phyloP scores from a whole-genome alignment of 352 stramenopile species.

The Pythium scleroteichum region DNA sequence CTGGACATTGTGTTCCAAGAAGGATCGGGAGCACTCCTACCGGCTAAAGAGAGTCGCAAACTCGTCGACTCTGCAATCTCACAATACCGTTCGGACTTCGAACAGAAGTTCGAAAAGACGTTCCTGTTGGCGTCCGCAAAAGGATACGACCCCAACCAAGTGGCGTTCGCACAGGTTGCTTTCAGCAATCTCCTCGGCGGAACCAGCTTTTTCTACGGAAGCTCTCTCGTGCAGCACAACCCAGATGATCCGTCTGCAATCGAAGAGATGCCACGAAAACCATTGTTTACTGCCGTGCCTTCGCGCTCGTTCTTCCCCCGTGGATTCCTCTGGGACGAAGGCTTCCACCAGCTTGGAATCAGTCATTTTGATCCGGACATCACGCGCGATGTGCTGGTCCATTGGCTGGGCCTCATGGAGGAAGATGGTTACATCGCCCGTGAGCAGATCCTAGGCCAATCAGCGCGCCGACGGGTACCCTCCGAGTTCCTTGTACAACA shows the following conservation, averaged over 20 bases:
- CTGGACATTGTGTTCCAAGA: slow-evolving; percentile 75
- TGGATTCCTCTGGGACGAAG: slow-evolving; percentile 95
- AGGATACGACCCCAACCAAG: slow-evolving; percentile 52
- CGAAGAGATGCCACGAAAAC: slow-evolving; percentile 40
- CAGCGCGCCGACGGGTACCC: slow-evolving; percentile 76
- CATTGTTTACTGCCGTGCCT: slow-evolving; percentile 89
- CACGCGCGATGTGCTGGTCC: slow-evolving; percentile 75
- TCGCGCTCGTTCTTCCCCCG: slow-evolving; percentile 93
- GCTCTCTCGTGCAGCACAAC: slow-evolving; percentile 69
- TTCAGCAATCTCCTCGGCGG: slow-evolving; percentile 91
- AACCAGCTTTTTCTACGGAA: slow-evolving; percentile 91
- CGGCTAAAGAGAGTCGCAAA: slow-evolving; percentile 2
- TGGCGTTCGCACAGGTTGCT: slow-evolving; percentile 77
- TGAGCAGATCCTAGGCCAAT: slow-evolving; percentile 87
- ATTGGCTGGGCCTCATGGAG: slow-evolving; percentile 90
- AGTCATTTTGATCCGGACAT: slow-evolving; percentile 71
- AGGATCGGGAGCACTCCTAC: slow-evolving; percentile 25
- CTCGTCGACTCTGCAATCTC: slow-evolving; percentile 12
- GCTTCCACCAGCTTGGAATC: slow-evolving; percentile 92
- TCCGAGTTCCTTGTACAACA: slow-evolving; percentile 91
- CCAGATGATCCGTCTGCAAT: slow-evolving; percentile 35
- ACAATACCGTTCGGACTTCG: slow-evolving; percentile 34
- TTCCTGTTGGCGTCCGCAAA: slow-evolving; percentile 40
- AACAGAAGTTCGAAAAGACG: slow-evolving; percentile 51
- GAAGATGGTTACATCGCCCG: slow-evolving; percentile 90